Evolutionary conservation across 305 asterid species (phyloP).

Genomic region (Coffea humblotiana): DNA sequence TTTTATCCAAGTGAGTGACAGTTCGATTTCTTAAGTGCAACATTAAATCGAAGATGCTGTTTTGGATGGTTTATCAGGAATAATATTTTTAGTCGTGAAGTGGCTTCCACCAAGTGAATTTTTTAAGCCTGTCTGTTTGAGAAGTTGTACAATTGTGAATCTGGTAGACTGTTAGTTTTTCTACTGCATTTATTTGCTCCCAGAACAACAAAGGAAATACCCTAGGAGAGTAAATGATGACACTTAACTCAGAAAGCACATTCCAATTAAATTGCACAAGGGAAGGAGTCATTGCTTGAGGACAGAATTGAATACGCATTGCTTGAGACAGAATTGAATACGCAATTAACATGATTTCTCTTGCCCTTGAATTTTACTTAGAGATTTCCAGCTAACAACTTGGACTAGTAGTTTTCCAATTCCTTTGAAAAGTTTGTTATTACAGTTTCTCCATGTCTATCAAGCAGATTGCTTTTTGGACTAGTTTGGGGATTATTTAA

Average conservation of each 20-base stretch:
- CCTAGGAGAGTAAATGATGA: background rate
- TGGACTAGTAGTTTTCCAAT: background rate
- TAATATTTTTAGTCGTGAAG: background rate
- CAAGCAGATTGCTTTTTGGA: background rate
- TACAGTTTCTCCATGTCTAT: background rate
- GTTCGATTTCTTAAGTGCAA: background rate
- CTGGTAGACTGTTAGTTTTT: background rate
- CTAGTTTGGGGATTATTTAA: background rate
- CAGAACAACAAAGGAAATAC: background rate
- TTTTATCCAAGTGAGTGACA: background rate
- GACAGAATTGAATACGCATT: too few relatives aligned
- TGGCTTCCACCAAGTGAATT: background rate
- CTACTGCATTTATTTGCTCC: background rate
- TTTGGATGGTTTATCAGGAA: background rate
- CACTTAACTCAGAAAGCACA: background rate
- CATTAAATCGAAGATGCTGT: background rate
- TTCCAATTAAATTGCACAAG: background rate
- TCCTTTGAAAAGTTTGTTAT: background rate
- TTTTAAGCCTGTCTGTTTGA: background rate
- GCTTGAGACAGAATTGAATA: background rate
- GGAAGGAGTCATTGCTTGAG: background rate
- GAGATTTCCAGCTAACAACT: background rate
- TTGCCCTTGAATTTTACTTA: background rate
- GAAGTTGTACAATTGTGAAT: background rate
- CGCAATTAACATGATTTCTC: background rate